A percentile compares a stretch with the other conserved stretches of the same genome.
Evolutionary conservation across 352 stramenopile species (phyloP).

Genomic region (Globisporangium cylindrosporum): DNA sequence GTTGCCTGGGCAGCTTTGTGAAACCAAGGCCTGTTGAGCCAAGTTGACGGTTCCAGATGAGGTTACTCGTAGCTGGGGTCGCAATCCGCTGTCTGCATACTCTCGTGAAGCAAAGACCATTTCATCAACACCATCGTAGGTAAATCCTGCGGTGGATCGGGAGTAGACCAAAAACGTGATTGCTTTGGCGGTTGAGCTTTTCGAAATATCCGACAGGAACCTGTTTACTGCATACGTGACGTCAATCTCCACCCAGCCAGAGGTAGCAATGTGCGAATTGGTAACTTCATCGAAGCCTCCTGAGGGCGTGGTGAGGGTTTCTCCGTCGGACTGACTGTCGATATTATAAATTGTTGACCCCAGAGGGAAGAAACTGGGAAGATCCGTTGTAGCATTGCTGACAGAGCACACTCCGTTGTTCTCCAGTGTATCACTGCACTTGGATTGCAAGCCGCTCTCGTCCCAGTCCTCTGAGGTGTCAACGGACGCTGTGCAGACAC

Average conservation of each 20-base stretch:
- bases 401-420: slow-evolving; percentile 23
- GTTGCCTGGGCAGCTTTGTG: slow-evolving; percentile 50
- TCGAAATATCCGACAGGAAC: slow-evolving; percentile 28
- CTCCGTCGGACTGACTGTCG: slow-evolving; percentile 21
- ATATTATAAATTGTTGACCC: slow-evolving; percentile 29
- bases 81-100: slow-evolving; percentile 26
- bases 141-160: slow-evolving; percentile 32
- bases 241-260: slow-evolving; percentile 66
- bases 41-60: slow-evolving; percentile 59
- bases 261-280: slow-evolving; percentile 36
- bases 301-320: slow-evolving; percentile 30
- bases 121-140: slow-evolving; percentile 52
- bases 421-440: slow-evolving; percentile 12
- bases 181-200: slow-evolving; percentile 19
- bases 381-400: slow-evolving; percentile 14
- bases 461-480: slow-evolving; percentile 31
- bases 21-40: slow-evolving; percentile 23
- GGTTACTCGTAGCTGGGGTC: slow-evolving; percentile 39
- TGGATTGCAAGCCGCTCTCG: slow-evolving; percentile 27
- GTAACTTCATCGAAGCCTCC: slow-evolving; percentile 29
- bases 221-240: slow-evolving; percentile 59
- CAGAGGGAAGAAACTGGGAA: slow-evolving; percentile 35
- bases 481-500: slow-evolving; percentile 28
- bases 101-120: slow-evolving; percentile 60
- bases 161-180: slow-evolving; percentile 65